Conservation (phyloP, 2,329 filamentous ascomycete genomes). For the Aureobasidium subglaciale region DNA sequence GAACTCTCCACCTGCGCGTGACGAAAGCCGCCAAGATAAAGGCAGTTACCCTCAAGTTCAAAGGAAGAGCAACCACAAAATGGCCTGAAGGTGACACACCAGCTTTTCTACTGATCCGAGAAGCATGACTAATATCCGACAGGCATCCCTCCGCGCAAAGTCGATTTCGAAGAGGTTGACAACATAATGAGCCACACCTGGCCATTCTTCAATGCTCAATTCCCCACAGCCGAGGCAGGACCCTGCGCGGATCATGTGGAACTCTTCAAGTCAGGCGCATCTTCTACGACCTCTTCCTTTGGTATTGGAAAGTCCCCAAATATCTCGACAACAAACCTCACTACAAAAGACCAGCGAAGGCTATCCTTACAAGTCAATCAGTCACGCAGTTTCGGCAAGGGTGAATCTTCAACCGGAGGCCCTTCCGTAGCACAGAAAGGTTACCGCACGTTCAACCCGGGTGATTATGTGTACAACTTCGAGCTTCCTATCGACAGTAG, state of each 20-base stretch:
- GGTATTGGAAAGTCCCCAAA: slow-evolving; percentile 37
- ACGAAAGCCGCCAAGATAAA: slow-evolving; percentile 91
- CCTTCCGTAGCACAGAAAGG: slow-evolving; percentile 64
- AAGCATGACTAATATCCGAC: not conserved
- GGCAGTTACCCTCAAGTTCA: slow-evolving; percentile 77
- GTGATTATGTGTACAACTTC: slow-evolving; percentile 67
- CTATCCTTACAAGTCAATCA: slow-evolving; percentile 75
- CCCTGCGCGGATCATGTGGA: slow-evolving; percentile 59
- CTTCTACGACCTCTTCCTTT: slow-evolving; percentile 30
- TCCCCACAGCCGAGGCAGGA: slow-evolving; percentile 51
- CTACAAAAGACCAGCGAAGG: slow-evolving; percentile 51
- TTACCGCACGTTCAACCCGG: slow-evolving; percentile 77
- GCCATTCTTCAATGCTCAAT: slow-evolving; percentile 83
- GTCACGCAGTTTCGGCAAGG: slow-evolving; percentile 77
- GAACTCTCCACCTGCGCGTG: slow-evolving; percentile 72
- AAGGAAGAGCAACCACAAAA: slow-evolving; percentile 78
- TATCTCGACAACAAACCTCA: slow-evolving; percentile 38
- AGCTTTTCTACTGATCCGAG: not conserved
- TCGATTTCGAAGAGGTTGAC: slow-evolving; percentile 75
- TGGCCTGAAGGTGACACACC: slow-evolving; percentile 76
- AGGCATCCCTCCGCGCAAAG: slow-evolving; percentile 81
- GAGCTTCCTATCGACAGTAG: slow-evolving; percentile 77
- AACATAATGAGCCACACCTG: slow-evolving; percentile 80
- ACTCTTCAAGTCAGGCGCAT: slow-evolving; percentile 39
- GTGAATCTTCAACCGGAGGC: slow-evolving; percentile 52